Evolutionary conservation across 2,329 filamentous ascomycete genomes (phyloP), one percentile per base, ranked within the genome.

Genomic region (Penicillium brevicompactum): DNA sequence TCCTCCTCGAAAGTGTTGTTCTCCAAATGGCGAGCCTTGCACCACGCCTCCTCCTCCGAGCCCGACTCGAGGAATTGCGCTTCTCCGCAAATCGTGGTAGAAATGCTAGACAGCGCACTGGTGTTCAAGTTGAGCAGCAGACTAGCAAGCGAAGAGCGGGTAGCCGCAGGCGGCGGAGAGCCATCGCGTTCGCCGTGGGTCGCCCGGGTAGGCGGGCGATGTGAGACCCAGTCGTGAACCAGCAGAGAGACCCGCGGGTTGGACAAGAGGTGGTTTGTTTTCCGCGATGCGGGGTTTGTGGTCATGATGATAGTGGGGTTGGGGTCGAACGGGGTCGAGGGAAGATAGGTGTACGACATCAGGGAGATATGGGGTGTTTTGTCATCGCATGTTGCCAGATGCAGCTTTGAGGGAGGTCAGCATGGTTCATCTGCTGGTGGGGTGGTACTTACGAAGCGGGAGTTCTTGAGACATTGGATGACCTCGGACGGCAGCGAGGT

Each of bases 301-400:
- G 94, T 97, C 89, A 93, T 92, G 81, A 97, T 89, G 70, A 97
- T 95, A 61, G 92, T 89, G n/a, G 91, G 88, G n/a, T 79, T 76
- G 49, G 82, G 70, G 38, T 84, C 83, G 74, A 86, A 88, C 38
- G 86, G 87, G 14, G 89, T 90, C 5, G 83, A 86, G 38, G 92
- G 89, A 21, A 99, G 88, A 77, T 97, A 97, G 70, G 94, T 97
- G 80, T 97, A 97, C 80, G 96, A 97, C 94, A 99, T 99, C 62
- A 99, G 86, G 37, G 92, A 95, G 63, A 97, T 91, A 73, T 97
- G 91, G 9, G 94, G 94, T 60, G 87, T 81, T 68, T 94, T 89
- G 64, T 89, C 82, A 65, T 86, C 86, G 74, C 90, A 95, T 53
- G 94, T 99, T 66, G 94, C 92, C 50, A 99, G 88, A 76, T 99